phyloP scores from a whole-genome alignment of 495 filamentous ascomycete genomes.

The Lindgomyces ingoldianus region DNA sequence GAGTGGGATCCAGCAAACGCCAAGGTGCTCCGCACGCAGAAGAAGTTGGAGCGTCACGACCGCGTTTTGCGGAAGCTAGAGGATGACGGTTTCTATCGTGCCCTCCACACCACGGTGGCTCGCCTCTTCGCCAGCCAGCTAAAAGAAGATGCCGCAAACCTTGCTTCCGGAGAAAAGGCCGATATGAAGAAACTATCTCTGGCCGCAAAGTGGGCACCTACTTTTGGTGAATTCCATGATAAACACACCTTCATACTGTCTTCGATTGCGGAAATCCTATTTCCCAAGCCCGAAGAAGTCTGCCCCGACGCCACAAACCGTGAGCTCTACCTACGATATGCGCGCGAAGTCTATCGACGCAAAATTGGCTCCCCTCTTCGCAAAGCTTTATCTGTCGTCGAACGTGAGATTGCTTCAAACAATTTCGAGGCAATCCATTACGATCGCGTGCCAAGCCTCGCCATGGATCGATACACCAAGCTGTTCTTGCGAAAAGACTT shows the following conservation, averaged over 20 bases:
- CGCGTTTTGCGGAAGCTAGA: conserved; percentile 40
- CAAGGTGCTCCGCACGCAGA: conserved; percentile 36
- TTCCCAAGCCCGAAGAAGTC: conserved; percentile 36
- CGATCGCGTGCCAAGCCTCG: conserved; percentile 50
- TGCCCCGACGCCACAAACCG: conserved; percentile 40
- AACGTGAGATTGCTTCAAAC: conserved; percentile 47
- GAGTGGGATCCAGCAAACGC: conserved; percentile 25
- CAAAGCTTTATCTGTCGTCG: conserved; percentile 51
- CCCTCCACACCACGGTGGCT: conserved; percentile 50
- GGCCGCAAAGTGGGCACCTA: conserved; percentile 55
- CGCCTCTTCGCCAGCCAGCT: conserved; percentile 54
- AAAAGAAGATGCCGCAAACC: conserved; percentile 43
- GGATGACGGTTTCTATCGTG: conserved; percentile 44
- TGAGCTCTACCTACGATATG: conserved; percentile 50
- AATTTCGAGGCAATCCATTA: conserved; percentile 50
- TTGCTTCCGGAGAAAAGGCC: conserved; percentile 40
- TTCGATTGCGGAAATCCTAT: conserved; percentile 52
- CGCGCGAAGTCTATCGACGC: conserved; percentile 49
- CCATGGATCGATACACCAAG: conserved; percentile 51
- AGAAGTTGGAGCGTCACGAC: conserved; percentile 44
- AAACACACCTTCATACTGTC: conserved; percentile 52
- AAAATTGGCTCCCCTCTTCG: conserved; percentile 47
- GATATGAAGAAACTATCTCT: conserved; percentile 47
- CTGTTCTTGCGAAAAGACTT: conserved; percentile 50
- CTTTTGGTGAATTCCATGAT: conserved; percentile 50